Base-by-base conservation (phyloP, 2,329 filamentous ascomycete genomes). In the Aspergillus intermedius region DNA sequence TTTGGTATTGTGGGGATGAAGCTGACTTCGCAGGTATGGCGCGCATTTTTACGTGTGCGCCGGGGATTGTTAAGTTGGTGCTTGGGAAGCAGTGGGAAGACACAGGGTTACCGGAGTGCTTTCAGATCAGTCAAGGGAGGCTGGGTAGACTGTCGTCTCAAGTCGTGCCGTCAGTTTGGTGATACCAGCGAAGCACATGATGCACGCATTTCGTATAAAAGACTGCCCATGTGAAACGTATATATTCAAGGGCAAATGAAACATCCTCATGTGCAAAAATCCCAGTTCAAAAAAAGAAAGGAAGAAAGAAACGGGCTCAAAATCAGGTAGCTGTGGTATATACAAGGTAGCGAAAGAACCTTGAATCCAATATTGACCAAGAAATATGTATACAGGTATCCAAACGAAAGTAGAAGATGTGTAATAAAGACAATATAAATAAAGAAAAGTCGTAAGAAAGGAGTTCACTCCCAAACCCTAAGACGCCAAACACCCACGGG, bases 1-100 rank as follows among this genome's bases (percentile, higher is more conserved):
- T 35, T 9, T 7, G 34, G 13, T 1, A 6, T n/a, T 9, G 34
- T 35, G 30, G 3, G 15, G 3, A n/a, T 35, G 8, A 17, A 17
- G 13, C 34, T 35, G 15, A 21, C 39, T 19, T 12, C 23, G 5
- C 8, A 60, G 57, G 57, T 5, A 60, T 76, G 32, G 60, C 59
- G 25, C 78, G 76, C 70, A 76, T 76, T 43, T 76, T 74, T 52
- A 74, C 69, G 1, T 74, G 71, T 52, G 73, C 72, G 0, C 72
- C 72, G 0, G 73, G 71, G 1, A 47, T 75, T 15, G 72, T 62
- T 2, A 73, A 73, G 51, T 52, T 76, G 17, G 66, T 73, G 3
- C 60, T 67, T 4, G 72, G 70, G 3, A 58, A 62, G 4, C 44
- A 54, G 0, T 74, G 71, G 71, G 51, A 52, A 6, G 65, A 67